Percentiles rank a stretch among this genome's conserved stretches.
Conservation (phyloP, 179 eudicot species). For the Patellifolia procumbens region DNA sequence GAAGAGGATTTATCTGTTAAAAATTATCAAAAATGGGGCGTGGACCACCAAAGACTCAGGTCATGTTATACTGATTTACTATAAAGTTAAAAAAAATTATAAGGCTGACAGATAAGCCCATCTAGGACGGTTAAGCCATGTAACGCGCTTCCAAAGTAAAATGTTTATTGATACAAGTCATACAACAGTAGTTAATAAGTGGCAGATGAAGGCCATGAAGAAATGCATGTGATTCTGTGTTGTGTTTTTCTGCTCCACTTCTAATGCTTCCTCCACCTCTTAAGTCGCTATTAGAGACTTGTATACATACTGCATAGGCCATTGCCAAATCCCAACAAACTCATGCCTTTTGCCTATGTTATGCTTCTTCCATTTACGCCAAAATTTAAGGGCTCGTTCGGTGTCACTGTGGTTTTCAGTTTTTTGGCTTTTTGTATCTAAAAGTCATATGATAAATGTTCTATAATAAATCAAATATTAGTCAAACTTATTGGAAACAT, state of each 20-base stretch:
- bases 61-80: not conserved
- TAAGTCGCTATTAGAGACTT: not conserved
- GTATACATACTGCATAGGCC: not conserved
- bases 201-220: not conserved
- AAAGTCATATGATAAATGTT: too few relatives aligned
- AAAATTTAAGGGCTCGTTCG: too few relatives aligned
- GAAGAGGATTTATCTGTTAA: not conserved
- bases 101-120: not conserved
- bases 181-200: not conserved
- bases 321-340: conserved; percentile 8
- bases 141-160: conserved; percentile 7
- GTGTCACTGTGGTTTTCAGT: too few relatives aligned
- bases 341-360: not conserved
- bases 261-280: not conserved
- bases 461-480: too few relatives aligned
- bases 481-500: too few relatives aligned
- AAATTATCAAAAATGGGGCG: not conserved
- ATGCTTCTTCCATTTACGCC: not conserved
- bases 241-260: conserved; percentile 9
- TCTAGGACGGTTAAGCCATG: conserved; percentile 3
- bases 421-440: too few relatives aligned
- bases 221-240: conserved; percentile 20
- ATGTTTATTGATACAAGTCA: not conserved
- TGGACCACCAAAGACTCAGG: not conserved
- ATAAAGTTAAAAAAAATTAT: too few relatives aligned